phyloP scores from a whole-genome alignment of 495 filamentous ascomycete species.

The Trichoderma erinaceum region DNA sequence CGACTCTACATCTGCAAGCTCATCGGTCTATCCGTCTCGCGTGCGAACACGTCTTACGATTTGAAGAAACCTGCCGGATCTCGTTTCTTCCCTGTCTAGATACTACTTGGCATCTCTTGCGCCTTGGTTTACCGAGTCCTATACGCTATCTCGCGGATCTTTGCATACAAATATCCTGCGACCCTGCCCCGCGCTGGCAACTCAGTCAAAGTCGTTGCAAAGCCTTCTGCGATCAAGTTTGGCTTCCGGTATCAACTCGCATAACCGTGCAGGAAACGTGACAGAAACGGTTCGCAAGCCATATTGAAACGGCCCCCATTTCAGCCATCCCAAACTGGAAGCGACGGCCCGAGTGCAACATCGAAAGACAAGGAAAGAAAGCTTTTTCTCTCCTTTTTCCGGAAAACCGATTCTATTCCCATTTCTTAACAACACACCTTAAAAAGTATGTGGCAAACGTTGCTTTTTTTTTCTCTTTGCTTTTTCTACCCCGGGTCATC shows the following conservation, averaged over 20 bases:
- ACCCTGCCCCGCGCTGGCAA: neutral
- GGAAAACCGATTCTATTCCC: neutral
- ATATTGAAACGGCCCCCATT: neutral
- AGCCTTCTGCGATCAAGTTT: neutral
- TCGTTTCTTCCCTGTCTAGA: neutral
- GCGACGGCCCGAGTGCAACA: neutral
- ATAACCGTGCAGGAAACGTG: neutral
- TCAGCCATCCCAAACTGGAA: neutral
- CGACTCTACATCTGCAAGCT: neutral
- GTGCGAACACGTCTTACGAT: neutral
- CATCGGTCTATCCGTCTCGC: slow-evolving; percentile 9
- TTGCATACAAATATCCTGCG: slow-evolving; percentile 9
- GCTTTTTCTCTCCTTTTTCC: neutral
- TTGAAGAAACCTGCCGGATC: slow-evolving; percentile 8
- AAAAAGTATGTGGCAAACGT: neutral
- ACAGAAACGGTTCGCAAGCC: neutral
- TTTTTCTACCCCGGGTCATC: neutral
- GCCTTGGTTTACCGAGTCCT: neutral
- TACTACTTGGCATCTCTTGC: neutral
- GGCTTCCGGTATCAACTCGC: neutral
- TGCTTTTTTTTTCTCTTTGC: neutral
- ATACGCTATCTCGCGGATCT: neutral
- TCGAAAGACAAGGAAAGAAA: neutral
- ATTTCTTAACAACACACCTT: neutral
- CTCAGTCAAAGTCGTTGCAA: neutral